phyloP scores from a whole-genome alignment of 2,329 filamentous ascomycete genomes.

The Cladorrhinum sp. region DNA sequence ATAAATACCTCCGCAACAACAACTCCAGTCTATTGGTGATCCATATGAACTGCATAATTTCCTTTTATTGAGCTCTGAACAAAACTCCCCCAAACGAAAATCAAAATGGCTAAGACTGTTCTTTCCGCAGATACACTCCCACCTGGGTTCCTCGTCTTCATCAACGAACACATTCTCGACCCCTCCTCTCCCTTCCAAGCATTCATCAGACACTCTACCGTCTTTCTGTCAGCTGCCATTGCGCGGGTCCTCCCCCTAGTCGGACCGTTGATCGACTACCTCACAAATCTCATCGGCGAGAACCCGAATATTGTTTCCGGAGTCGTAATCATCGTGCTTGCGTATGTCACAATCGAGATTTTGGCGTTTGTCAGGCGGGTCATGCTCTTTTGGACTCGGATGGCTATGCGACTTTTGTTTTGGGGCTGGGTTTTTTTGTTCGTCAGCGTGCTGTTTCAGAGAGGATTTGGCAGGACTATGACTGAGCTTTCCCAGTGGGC shows the following conservation, averaged over 20 bases:
- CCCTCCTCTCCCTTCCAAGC: constrained; percentile 45
- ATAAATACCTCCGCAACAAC: too few relatives aligned
- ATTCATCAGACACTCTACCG: constrained; percentile 20
- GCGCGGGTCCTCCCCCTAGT: constrained; percentile 40
- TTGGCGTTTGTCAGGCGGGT: constrained; percentile 68
- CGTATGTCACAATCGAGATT: constrained; percentile 62
- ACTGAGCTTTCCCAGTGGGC: constrained; percentile 52
- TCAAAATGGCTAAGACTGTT: background rate
- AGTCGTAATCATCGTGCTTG: constrained; percentile 50
- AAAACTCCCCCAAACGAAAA: background rate
- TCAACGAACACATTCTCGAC: constrained; percentile 42
- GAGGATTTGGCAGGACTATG: constrained; percentile 63
- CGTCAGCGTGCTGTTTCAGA: constrained; percentile 58
- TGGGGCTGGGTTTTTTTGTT: constrained; percentile 59
- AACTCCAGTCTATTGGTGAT: too few relatives aligned
- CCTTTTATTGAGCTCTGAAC: too few relatives aligned
- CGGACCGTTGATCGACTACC: constrained; percentile 42
- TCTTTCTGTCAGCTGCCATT: constrained; percentile 31
- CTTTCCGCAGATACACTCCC: constrained; percentile 18
- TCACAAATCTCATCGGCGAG: constrained; percentile 36
- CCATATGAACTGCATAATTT: too few relatives aligned
- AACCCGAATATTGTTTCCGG: constrained; percentile 44
- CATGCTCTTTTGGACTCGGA: constrained; percentile 72
- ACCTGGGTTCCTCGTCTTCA: background rate
- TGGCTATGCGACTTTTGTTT: constrained; percentile 61